Evolutionary conservation across 2,329 filamentous ascomycete genomes (phyloP), one percentile per base, ranked within the genome.

Genomic region (Aureobasidium vineae): DNA sequence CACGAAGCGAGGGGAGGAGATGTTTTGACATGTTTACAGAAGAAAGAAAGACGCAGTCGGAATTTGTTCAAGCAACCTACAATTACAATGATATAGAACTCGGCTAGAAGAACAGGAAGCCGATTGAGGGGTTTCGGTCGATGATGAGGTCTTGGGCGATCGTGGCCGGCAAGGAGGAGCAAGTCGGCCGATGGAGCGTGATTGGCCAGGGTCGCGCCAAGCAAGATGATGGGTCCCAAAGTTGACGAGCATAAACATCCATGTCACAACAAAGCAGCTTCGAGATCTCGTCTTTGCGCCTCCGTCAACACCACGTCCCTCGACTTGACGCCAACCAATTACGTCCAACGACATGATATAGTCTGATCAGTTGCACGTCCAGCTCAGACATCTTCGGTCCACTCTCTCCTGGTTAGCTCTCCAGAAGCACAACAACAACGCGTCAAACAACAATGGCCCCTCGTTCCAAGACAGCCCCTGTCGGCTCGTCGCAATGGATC

Each of bases 401-500:
- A 52, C 63, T 52, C 28, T 43, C 52, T 36, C 54, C 40, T 31
- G 60, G 63, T 50, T 66, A 40, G 36, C 31, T 50, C 3, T 8
- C 40, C 52, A 56, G n/a, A 63, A 60, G 26, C 38, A 49, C 36
- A 60, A 67, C 40, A 45, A 74, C 73, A 70, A 70, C 73, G 47
- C 73, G 21, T 67, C 71, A 70, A 70, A 70, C 57, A 68, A 41
- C 28, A 49, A 67, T 67, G 65, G 65, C 65, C n/a, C 54, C 57
- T 56, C 65, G 65, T 36, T 65, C 67, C n/a, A 74, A 72, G 65
- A 68, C 69, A 28, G 71, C 70, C 67, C 67, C 70, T 8, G 68
- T 59, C 41, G 75, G 75, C 69, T 74, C 74, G 23, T 66, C 73
- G 52, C 70, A 88, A 79, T 99, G 95, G 95, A 87, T 97, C 70